A percentile compares a stretch with the other conserved stretches of the same genome.
Conservation (phyloP, 768 basidiomycete species). For the Pleurotus tuoliensis region DNA sequence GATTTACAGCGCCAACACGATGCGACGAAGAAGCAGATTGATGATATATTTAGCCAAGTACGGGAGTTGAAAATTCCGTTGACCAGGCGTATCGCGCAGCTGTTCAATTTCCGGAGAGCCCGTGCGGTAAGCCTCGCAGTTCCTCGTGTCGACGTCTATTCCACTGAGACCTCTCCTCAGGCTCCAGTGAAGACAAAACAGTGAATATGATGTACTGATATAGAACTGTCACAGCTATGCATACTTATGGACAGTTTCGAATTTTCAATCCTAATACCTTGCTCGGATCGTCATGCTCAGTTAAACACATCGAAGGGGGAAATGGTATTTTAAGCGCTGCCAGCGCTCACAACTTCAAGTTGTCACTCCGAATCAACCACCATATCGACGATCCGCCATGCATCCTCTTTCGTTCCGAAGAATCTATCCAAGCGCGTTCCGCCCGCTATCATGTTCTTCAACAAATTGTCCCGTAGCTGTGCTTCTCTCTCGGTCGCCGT, state of each 20-base stretch:
- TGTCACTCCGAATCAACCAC: not conserved
- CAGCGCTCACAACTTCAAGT: too few species aligned
- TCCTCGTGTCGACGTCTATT: not conserved
- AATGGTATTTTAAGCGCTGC: not conserved
- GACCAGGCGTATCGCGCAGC: not conserved
- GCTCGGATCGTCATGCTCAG: too few species aligned
- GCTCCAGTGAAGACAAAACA: not conserved
- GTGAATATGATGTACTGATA: not conserved
- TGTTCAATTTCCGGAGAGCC: constrained; percentile 4
- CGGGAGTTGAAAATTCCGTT: constrained; percentile 7
- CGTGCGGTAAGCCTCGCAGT: not conserved
- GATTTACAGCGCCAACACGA: constrained; percentile 5
- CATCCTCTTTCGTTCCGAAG: constrained; percentile 14
- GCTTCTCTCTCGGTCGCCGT: constrained; percentile 23
- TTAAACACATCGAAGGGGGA: too few species aligned
- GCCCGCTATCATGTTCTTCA: constrained; percentile 17
- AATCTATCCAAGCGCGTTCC: constrained; percentile 25
- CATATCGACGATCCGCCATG: constrained; percentile 23
- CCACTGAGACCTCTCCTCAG: not conserved
- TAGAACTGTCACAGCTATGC: not conserved
- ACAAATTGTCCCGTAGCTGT: constrained; percentile 26
- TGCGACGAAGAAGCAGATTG: not conserved
- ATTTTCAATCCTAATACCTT: not conserved
- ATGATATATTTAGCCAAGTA: constrained; percentile 8
- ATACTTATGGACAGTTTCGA: not conserved